phyloP scores from a whole-genome alignment of 805 yeast species.

The Allodekkera sacchari region DNA sequence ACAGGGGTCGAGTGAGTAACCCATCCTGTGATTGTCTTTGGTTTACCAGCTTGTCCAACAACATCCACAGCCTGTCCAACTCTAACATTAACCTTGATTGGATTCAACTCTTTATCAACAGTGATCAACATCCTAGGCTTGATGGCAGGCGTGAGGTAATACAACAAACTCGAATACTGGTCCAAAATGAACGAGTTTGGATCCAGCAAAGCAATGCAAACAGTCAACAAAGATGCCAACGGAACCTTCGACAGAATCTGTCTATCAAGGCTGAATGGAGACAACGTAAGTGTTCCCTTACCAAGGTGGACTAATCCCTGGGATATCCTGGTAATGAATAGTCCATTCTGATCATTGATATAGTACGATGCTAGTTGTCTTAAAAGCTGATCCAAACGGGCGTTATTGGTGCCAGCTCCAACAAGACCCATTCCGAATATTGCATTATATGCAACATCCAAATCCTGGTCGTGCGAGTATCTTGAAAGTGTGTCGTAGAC shows the following conservation, averaged over 20 bases:
- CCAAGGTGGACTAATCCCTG: constrained; percentile 95
- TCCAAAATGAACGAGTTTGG: constrained; percentile 76
- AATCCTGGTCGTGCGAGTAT: constrained; percentile 91
- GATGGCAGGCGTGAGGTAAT: constrained; percentile 78
- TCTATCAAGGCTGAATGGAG: constrained; percentile 85
- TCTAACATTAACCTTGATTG: constrained; percentile 90
- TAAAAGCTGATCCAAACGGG: constrained; percentile 90
- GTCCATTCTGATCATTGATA: constrained; percentile 78
- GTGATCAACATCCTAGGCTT: constrained; percentile 92
- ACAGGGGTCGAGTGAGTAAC: constrained; percentile 98
- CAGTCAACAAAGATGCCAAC: constrained; percentile 81
- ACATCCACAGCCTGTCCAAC: constrained; percentile 99
- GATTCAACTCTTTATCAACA: constrained; percentile 83
- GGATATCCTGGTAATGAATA: constrained; percentile 88
- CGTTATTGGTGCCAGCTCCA: constrained; percentile 98
- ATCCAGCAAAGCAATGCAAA: constrained; percentile 73
- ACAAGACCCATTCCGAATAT: constrained; percentile 96
- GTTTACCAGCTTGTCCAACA: constrained; percentile 98
- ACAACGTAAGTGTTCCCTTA: constrained; percentile 86
- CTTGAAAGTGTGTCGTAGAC: constrained; percentile 94
- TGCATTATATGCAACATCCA: constrained; percentile 90
- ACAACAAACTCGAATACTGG: constrained; percentile 71
- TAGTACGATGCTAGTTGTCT: constrained; percentile 94
- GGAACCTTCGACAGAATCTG: constrained; percentile 82
- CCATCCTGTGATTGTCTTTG: constrained; percentile 99